Evolutionary conservation across 2,329 filamentous ascomycete genomes (phyloP), one percentile per base, ranked within the genome.

Genomic region (Talaromyces pinophilus): DNA sequence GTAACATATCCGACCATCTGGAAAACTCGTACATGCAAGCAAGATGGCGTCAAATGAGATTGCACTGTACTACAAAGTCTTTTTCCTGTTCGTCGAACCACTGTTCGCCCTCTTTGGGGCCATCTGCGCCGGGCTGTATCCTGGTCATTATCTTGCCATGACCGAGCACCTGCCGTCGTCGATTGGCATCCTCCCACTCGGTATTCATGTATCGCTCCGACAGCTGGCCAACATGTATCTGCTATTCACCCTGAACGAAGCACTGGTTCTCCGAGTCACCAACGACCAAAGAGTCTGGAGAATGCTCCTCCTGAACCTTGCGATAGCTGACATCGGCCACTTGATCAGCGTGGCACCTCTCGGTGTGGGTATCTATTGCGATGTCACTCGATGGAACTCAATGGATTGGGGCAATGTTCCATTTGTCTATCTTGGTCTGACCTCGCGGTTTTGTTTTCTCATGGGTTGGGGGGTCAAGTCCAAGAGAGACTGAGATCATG

Each of bases 221-320:
- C 91, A 94, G 79, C 85, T 94, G 38, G 90, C 89, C 52, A 93
- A 92, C 77, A 82, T 93, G 69, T 94, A 93, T 79, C 77, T 93
- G 46, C 85, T 91, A 66, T 92, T 93, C 77, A 87, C 90, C 64
- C 78, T 94, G 72, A 92, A 90, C 79, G 91, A 95, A 79, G 90
- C 90, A 1, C 79, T 92, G 28, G 88, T 94, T 13, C 83, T 94
- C 69, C 88, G 92, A 50, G 83, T 86, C 17, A 92, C 91, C 6
- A 80, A 81, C 60, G 88, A 93, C 78, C 73, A 89, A 40, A 82
- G 82, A 28, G 90, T 94, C 66, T 94, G 91, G 91, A 83, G 81
- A 70, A 82, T 86, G 0, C 82, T 93, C 30, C 80, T 93, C 4
- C 79, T 89, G 55, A 88, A 85, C 44, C 80, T 93, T 67, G 82